These are phyloP conservation scores for Arxiozyma telluris DNA, from an alignment of 1,139 yeast genomes.

Conservation along the genomic window DNA sequence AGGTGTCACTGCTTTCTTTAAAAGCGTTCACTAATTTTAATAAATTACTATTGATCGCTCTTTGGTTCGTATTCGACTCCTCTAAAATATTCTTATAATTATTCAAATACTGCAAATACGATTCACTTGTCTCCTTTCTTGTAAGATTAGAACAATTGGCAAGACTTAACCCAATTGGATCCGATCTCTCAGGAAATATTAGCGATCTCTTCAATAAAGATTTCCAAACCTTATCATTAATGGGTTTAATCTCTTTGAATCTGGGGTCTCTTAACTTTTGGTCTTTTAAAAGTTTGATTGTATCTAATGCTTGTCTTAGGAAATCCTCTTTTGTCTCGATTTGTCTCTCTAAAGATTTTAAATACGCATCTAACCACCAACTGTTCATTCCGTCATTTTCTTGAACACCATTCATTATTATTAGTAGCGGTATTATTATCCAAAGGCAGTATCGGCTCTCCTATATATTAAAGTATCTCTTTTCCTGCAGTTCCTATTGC, in stretches of 20 bases:
- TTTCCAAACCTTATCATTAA: constrained; percentile 11
- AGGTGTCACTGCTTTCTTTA: neutral
- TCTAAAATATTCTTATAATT: constrained; percentile 2
- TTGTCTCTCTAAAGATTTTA: constrained; percentile 19
- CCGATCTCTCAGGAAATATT: constrained; percentile 26
- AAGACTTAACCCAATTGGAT: constrained; percentile 26
- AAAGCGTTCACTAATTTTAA: neutral
- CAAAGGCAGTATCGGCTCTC: too few relatives aligned
- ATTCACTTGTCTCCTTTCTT: constrained; percentile 13
- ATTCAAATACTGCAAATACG: constrained; percentile 10
- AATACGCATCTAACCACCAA: constrained; percentile 13
- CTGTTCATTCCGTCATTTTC: neutral
- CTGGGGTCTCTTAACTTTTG: constrained; percentile 1
- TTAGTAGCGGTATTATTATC: too few relatives aligned
- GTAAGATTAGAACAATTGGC: constrained; percentile 12
- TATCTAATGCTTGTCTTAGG: constrained; percentile 19
- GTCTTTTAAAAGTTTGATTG: constrained; percentile 11
- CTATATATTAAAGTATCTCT: too few relatives aligned
- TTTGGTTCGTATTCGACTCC: constrained; percentile 4
- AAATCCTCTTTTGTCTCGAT: constrained; percentile 23
- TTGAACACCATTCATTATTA: neutral
- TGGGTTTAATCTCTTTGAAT: neutral
- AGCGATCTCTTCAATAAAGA: constrained; percentile 21
- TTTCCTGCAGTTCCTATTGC: too few relatives aligned
- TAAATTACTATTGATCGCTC: constrained; percentile 8